These are phyloP conservation scores for Coriolopsis trogii DNA, from an alignment of 1,284 basidiomycete species.

Conservation along the genomic window DNA sequence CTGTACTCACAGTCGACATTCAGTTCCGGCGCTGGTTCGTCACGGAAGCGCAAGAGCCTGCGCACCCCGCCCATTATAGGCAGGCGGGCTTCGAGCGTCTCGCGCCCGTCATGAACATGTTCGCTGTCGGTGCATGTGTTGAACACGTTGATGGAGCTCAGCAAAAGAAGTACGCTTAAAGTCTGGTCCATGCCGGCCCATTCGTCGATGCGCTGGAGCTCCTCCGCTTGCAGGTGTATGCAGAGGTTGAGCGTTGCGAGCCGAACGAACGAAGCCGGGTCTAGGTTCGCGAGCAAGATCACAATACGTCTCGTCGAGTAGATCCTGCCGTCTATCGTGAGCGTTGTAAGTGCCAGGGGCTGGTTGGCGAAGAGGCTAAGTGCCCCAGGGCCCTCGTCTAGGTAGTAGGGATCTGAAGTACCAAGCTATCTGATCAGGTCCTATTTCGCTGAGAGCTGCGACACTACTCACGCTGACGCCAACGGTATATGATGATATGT, in stretches of 20 bases:
- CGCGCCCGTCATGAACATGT: conserved; percentile 10
- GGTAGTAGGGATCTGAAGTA: conserved; percentile 7
- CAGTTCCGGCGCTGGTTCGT: neutral
- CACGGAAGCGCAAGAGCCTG: neutral
- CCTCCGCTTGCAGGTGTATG: conserved; percentile 10
- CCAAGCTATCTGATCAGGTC: too few relatives aligned
- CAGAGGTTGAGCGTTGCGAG: conserved; percentile 15
- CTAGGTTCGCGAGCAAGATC: conserved; percentile 12
- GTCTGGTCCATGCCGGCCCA: conserved; percentile 22
- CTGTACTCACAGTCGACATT: too few relatives aligned
- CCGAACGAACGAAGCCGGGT: conserved; percentile 14
- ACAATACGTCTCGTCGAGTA: conserved; percentile 14
- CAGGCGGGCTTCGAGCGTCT: conserved; percentile 13
- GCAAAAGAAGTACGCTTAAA: conserved; percentile 20
- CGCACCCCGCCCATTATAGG: conserved; percentile 15
- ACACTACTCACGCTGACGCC: too few relatives aligned
- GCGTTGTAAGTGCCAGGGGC: conserved; percentile 12
- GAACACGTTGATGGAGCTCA: conserved; percentile 11
- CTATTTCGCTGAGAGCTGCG: too few relatives aligned
- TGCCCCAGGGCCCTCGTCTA: conserved; percentile 6
- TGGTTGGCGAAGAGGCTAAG: conserved; percentile 13
- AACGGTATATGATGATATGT: conserved; percentile 19
- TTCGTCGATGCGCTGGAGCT: conserved; percentile 5
- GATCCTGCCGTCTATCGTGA: conserved; percentile 19
- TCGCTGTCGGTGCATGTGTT: conserved; percentile 13